Evolutionary conservation across 805 yeast species (phyloP).

Genomic region (Priceomyces melissophilus): DNA sequence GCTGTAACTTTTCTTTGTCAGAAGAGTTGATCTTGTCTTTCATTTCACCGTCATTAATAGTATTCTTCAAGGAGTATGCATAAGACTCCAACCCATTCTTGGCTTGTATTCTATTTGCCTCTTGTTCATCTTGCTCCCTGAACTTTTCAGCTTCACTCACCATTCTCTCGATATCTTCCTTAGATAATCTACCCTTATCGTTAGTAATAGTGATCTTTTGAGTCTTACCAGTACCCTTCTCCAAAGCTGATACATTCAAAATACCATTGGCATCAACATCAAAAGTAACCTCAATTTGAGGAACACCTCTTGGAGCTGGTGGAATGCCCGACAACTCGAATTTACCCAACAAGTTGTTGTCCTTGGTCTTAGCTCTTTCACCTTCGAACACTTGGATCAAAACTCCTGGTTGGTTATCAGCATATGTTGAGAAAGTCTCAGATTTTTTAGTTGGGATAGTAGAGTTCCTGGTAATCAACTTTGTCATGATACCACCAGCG

Average conservation of each 20-base stretch:
- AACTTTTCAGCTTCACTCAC: conserved; percentile 96
- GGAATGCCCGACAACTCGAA: conserved; percentile 96
- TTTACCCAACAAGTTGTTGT: conserved; percentile 95
- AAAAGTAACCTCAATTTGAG: conserved; percentile 96
- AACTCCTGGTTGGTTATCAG: conserved; percentile 99
- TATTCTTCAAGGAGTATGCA: conserved; percentile 87
- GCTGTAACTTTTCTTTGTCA: conserved; percentile 65
- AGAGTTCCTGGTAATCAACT: conserved; percentile 96
- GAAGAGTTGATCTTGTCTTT: conserved; percentile 50
- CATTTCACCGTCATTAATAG: conserved; percentile 49
- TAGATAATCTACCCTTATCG: conserved; percentile 97
- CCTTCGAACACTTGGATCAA: conserved; percentile 96
- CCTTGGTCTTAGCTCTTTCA: conserved; percentile 95
- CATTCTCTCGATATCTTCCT: conserved; percentile 98
- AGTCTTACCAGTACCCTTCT: conserved; percentile 98
- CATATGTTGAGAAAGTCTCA: conserved; percentile 92
- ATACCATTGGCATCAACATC: conserved; percentile 98
- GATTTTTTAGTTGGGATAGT: conserved; percentile 98
- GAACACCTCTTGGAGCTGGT: conserved; percentile 98
- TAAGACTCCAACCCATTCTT: conserved; percentile 95
- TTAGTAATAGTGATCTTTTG: conserved; percentile 97
- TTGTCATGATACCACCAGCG: conserved; percentile 99
- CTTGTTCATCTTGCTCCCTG: conserved; percentile 95
- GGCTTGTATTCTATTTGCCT: conserved; percentile 87
- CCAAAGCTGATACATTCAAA: conserved; percentile 92